phyloP scores from a whole-genome alignment of 108 stramenopile genomes.

The Skeletonema tropicum region DNA sequence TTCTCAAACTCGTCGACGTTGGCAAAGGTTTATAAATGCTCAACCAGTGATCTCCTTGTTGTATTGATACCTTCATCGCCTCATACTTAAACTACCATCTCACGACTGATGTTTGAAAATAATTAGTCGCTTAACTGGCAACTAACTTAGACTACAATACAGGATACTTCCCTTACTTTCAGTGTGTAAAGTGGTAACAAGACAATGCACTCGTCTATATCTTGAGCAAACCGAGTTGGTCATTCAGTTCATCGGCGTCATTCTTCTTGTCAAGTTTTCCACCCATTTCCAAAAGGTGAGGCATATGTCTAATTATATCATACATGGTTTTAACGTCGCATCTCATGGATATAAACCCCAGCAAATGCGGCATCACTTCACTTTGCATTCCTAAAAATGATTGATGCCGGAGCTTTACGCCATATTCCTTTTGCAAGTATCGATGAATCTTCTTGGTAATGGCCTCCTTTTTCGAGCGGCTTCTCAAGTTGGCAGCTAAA shows the following conservation, averaged over 20 bases:
- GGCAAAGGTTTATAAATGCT: no score
- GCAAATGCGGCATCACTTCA: background rate
- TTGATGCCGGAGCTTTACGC: background rate
- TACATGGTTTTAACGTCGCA: background rate
- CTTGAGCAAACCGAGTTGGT: background rate
- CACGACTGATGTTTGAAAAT: no score
- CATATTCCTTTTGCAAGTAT: background rate
- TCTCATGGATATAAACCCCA: background rate
- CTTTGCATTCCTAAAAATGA: background rate
- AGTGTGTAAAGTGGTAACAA: no score
- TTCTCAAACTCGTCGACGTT: no score
- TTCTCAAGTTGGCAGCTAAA: background rate
- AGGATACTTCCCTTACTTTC: no score
- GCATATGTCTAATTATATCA: background rate
- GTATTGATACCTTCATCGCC: no score
- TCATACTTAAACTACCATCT: no score
- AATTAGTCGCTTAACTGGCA: no score
- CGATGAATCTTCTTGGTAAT: constrained; percentile 4
- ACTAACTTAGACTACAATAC: no score
- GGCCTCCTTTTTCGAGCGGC: background rate
- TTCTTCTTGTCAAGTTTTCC: background rate
- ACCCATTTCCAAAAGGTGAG: background rate
- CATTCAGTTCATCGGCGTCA: background rate
- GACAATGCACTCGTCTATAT: background rate
- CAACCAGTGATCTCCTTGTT: no score